Base-by-base conservation (phyloP, 2,329 filamentous ascomycete genomes). In the Camillea tinctor region DNA sequence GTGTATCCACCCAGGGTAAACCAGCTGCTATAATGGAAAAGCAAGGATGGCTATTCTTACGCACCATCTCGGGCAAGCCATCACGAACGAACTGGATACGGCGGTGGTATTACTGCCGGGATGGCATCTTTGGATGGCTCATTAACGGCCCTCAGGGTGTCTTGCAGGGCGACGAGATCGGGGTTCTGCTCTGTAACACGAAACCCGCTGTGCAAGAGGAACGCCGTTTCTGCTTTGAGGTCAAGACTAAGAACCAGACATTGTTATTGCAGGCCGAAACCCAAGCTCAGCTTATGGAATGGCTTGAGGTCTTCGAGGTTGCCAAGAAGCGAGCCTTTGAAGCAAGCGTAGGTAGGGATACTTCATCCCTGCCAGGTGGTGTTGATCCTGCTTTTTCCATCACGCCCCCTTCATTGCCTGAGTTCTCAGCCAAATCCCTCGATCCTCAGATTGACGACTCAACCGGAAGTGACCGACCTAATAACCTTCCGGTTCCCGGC, bases 71-170 rank as follows among this genome's bases (percentile, higher is more conserved):
- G 1, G 93, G 93, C 40, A 98, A 97, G 74, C 94, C 94, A 0
- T 91, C 93, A 15, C 84, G 94, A 62, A 92, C 93, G n/a, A 84
- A 86, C 49, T 99, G 95, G 95, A 84, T 92, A 23, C 86, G 92
- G 61, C 85, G 94, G 56, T 99, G 95, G 95, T 97, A 95, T 72
- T 98, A 97, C 74, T 89, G 97, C 68, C 93, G 94, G 65, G 89
- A 96, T 71, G 94, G 95, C 48, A 95, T 98, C 60, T 98, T 99
- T 75, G 95, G 95, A 21, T 98, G 93, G 87, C 82, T 99, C 4
- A 85, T 95, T 20, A 93, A 96, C 69, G 91, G 91, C 3, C 80
- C 87, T 0, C 87, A 93, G 60, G 94, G 93, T 36, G 95, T 99
- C 21, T 87, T 98, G 67, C 94, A 98, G 74, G 96, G 93, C 52